phyloP scores from a whole-genome alignment of 306 rosid genomes.

The Mimosa pudica region DNA sequence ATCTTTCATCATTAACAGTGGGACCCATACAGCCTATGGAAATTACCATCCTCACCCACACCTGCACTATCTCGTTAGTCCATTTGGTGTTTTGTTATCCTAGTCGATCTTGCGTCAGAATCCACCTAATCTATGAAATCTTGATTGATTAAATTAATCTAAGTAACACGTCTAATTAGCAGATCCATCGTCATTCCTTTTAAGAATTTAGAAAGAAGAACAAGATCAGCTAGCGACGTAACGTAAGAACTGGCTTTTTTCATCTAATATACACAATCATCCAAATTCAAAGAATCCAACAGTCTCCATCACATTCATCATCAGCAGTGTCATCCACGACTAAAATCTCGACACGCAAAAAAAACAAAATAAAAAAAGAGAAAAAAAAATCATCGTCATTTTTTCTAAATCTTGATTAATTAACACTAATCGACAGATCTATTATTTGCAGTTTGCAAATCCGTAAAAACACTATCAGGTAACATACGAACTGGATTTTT shows the following conservation, averaged over 20 bases:
- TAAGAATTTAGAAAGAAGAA: not conserved
- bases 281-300: not conserved
- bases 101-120: conserved; percentile 25
- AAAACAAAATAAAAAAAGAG: not conserved
- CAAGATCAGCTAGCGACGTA: not conserved
- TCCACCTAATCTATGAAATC: not conserved
- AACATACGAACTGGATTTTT: not conserved
- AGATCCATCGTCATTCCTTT: not conserved
- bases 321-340: conserved; percentile 29
- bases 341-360: conserved; percentile 10
- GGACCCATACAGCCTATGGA: not conserved
- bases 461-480: not conserved
- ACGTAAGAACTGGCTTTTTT: not conserved
- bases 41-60: not conserved
- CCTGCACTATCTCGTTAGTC: not conserved
- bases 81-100: not conserved
- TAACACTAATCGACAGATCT: not conserved
- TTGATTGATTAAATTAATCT: not conserved
- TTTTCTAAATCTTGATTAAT: not conserved
- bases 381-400: not conserved
- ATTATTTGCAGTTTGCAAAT: not conserved
- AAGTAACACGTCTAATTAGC: not conserved
- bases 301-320: not conserved
- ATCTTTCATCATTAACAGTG: not conserved
- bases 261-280: not conserved